These are phyloP conservation scores for Pyronema omphalodes DNA, from an alignment of 495 filamentous ascomycete species.

Conservation along the genomic window DNA sequence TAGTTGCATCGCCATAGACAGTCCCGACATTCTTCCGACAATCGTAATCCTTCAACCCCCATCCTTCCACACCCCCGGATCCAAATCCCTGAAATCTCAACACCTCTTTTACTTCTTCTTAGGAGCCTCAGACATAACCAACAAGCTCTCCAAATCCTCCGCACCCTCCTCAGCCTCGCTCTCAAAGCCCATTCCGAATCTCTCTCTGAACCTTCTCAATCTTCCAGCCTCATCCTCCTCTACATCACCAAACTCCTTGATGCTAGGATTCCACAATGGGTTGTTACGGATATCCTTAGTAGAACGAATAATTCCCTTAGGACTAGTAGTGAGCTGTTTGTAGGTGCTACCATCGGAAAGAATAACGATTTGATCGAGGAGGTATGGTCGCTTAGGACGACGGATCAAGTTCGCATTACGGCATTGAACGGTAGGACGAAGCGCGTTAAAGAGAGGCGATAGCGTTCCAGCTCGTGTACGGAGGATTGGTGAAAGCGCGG, in stretches of 20 bases:
- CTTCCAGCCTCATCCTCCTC: conserved; percentile 92
- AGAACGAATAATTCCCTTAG: conserved; percentile 52
- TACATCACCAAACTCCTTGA: conserved; percentile 58
- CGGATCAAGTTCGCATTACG: conserved; percentile 58
- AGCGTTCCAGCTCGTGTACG: conserved; percentile 26
- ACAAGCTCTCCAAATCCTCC: not conserved
- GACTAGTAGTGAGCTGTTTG: conserved; percentile 75
- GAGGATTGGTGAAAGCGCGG: conserved; percentile 24
- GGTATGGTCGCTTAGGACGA: conserved; percentile 79
- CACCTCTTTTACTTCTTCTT: not conserved
- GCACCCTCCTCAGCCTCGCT: not conserved
- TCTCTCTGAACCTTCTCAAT: conserved; percentile 61
- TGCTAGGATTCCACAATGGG: conserved; percentile 71
- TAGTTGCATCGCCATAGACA: too few relatives aligned
- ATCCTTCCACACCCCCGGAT: not conserved
- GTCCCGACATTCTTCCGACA: not conserved
- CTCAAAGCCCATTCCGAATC: conserved; percentile 40
- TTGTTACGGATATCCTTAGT: conserved; percentile 78
- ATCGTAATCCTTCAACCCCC: not conserved
- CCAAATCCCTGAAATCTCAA: not conserved
- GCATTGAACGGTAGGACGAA: conserved; percentile 14
- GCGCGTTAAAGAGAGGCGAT: conserved; percentile 5
- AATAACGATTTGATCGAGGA: conserved; percentile 87
- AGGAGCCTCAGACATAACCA: not conserved
- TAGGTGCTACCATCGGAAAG: conserved; percentile 82